phyloP scores from a whole-genome alignment of 2,329 filamentous ascomycete genomes.

The Colletotrichum paranaense region DNA sequence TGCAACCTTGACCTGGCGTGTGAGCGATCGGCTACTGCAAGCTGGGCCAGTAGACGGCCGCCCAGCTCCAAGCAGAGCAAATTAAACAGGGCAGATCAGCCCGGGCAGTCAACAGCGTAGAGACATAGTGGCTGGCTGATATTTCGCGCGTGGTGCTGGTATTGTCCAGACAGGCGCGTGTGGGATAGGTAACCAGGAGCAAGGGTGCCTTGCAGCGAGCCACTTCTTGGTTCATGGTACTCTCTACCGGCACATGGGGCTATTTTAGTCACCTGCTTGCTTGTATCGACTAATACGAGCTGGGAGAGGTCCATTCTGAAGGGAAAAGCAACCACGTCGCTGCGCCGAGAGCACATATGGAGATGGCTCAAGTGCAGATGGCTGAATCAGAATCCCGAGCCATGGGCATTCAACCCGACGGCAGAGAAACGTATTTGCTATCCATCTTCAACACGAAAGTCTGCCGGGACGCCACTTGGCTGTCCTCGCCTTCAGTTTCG shows the following conservation, averaged over 20 bases:
- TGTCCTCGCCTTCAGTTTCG: background rate
- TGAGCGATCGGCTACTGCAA: conserved; percentile 18
- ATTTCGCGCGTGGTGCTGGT: background rate
- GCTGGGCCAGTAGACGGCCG: conserved; percentile 1
- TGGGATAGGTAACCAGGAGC: background rate
- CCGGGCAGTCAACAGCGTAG: background rate
- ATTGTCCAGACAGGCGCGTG: background rate
- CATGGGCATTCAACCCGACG: background rate
- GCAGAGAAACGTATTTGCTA: background rate
- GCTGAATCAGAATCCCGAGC: background rate
- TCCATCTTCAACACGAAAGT: background rate
- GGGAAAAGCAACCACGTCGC: conserved; percentile 23
- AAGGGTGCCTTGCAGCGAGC: conserved; percentile 5
- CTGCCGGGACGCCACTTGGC: conserved; percentile 16
- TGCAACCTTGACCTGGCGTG: conserved; percentile 9
- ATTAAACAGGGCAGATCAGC: background rate
- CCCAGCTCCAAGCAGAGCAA: conserved; percentile 10
- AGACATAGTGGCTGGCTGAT: conserved; percentile 1
- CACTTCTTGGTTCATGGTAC: conserved; percentile 9
- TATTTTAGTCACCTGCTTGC: conserved; percentile 15
- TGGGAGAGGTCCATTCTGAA: background rate
- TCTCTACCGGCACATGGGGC: conserved; percentile 4
- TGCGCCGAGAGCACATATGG: conserved; percentile 5
- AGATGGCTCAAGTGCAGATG: conserved; percentile 3
- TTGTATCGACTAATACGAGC: conserved; percentile 14